Evolutionary conservation across 352 stramenopile species (phyloP), one percentile per base, ranked within the genome.

Genomic region (Phytopythium litorale): DNA sequence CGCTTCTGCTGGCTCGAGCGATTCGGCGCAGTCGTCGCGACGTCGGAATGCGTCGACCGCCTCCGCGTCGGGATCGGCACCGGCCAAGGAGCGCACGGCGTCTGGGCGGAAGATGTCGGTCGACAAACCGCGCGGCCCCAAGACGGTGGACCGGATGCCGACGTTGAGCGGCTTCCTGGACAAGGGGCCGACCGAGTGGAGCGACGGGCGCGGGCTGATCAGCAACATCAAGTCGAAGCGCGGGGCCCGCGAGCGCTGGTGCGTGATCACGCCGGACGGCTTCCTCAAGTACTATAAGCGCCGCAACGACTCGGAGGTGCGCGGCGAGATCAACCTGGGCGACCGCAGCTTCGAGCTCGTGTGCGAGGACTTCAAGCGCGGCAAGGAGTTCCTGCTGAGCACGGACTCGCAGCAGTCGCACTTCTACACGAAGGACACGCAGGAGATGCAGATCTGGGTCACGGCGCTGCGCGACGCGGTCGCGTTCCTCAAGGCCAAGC

Each of bases 251-350:
- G 87, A 94, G 71, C 84, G 87, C 12, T 96, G 87, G 87, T 96
- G 87, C 61, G 79, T 91, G 46, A 87, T 96, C 58, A 87, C 78
- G 5, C 21, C 71, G 1, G 78, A 91, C 45, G 87, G 87, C 15
- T 78, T 75, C 40, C 73, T 96, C 62, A 81, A 87, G 70, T 96
- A 96, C 60, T 96, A 92, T 76, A 96, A 96, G 68, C 84, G 86
- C 8, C 87, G 87, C 64, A 85, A 85, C 43, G 87, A 96, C 51
- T 75, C 79, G 9, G 82, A 89, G n/a, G 83, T 91, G 23, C 84
- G 87, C 18, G 84, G 83, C 21, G 81, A 96, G 58, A 94, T 96
- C 56, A 81, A 93, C 43, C 65, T 96, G 25, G 71, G 73, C 35
- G 87, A 96, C 56, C 66, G 73, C 64, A 92, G 78, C 56, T 84